Evolutionary conservation across 148 eudicot genomes (phyloP), one percentile per base, ranked within the genome.

Genomic region (Rheum nobile): DNA sequence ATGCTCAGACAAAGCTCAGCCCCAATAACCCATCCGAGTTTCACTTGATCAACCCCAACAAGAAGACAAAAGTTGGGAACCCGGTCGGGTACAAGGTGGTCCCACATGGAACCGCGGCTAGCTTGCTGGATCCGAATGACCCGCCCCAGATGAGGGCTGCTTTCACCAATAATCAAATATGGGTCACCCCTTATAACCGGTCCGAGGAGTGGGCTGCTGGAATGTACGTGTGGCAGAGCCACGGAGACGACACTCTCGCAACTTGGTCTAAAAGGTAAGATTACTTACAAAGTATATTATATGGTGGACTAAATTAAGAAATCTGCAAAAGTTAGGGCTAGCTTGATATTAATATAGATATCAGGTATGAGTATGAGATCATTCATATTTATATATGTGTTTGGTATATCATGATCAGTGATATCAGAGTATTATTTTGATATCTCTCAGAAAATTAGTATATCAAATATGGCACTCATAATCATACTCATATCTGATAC

Each of bases 121-220:
- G 89, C 74, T 54, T 95, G 83, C 91, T 95, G 19, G 98, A 95
- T 43, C 79, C 41, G 0, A 83, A 88, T 11, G 98, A 95, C 86
- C 97, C 96, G 17, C 98, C 98, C 0, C 97, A 95, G 52, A 87
- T 79, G 77, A 75, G 98, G 67, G 97, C 87, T 0, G 98, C 97
- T 0, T 95, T 94, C 38, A 90, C 97, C 0, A 90, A 95, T 43
- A 95, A 95, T 80, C 98, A 95, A 37, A 91, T 91, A 71, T 95
- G 98, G 98, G 96, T 95, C 67, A 91, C 93, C 0, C 97, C 97
- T 0, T 95, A 95, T 72, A 95, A 95, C 57, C 68, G 67, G 76
- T 80, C 80, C 0, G 97, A 95, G 86, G 89, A 85, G 72, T 95
- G 97, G 97, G 97, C 98, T 4, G 98, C 93, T 38, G 98, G 98